These are phyloP conservation scores for Telfairia occidentalis DNA, from an alignment of 331 rosid species.

Conservation along the genomic window DNA sequence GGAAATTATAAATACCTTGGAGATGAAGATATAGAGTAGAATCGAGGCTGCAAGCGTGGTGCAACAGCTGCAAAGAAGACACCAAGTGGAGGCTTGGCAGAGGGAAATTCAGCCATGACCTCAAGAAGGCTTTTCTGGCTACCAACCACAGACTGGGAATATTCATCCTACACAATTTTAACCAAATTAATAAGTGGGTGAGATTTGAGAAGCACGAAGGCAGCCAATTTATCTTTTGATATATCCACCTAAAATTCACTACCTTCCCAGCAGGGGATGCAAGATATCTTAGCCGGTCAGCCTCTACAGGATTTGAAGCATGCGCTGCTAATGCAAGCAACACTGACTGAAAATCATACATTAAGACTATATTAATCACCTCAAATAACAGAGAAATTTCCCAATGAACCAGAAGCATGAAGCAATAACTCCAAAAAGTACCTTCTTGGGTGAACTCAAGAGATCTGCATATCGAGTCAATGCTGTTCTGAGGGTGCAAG, in stretches of 20 bases:
- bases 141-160: slow-evolving; percentile 73
- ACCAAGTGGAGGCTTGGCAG: slow-evolving; percentile 88
- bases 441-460: slow-evolving; percentile 89
- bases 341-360: slow-evolving; percentile 44
- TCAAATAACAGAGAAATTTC: background rate
- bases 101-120: slow-evolving; percentile 80
- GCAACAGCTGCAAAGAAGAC: slow-evolving; percentile 92
- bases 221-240: background rate
- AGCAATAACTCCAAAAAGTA: slow-evolving; percentile 18
- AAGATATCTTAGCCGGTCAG: slow-evolving; percentile 77
- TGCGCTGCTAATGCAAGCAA: slow-evolving; percentile 85
- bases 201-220: background rate
- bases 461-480: slow-evolving; percentile 70
- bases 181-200: slow-evolving; percentile 9
- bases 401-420: background rate
- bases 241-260: slow-evolving; percentile 5
- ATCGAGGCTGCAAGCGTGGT: slow-evolving; percentile 93
- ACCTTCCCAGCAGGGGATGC: slow-evolving; percentile 99
- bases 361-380: slow-evolving; percentile 7
- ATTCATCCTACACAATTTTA: slow-evolving; percentile 60
- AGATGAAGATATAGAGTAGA: slow-evolving; percentile 90
- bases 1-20: slow-evolving; percentile 40
- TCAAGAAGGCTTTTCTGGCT: slow-evolving; percentile 94
- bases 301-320: slow-evolving; percentile 84
- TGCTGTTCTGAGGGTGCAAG: slow-evolving; percentile 73